Evolutionary conservation across 2,329 filamentous ascomycete genomes (phyloP), one percentile per base, ranked within the genome.

Genomic region (Hypoxylon sp.): DNA sequence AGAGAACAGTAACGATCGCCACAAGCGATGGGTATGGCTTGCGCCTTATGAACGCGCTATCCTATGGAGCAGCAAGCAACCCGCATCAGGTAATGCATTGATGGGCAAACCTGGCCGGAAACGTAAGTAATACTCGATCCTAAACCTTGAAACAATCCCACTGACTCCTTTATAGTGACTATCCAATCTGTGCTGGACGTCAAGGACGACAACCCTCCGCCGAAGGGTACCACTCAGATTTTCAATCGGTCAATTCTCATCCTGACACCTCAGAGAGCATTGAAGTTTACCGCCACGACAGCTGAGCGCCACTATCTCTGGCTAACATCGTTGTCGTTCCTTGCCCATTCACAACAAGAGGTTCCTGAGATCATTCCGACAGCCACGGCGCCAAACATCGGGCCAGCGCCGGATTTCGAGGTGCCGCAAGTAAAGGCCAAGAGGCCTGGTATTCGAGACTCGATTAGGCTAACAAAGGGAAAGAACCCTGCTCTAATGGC

Each of bases 61-160:
- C 67, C 93, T 99, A 80, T 99, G 96, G 96, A 98, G 95, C 80
- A 97, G 92, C 85, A 98, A 97, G 84, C 96, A 99, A 81, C 96
- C 96, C 14, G 93, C 91, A 9, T 94, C 91, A 73, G 94, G 94
- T 33, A 92, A 89, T 74, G 95, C 94, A 33, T 82, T 99, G 80
- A 87, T 98, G 85, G 96, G 96, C 72, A 99, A 98, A 84, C 92
- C 92, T 77, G 96, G 96, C 60, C 91, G 96, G 74, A 99, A 98
- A 82, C 83, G 95, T 97, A 86, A 90, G 94, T 89, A 51, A 63
- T 55, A 48, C 64, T 44, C 60, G 14, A 48, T 64, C 42, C 8
- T 42, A 60, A 51, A 31, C 37, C 58, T 70, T 19, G 74, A 78
- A 68, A 71, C 63, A 62, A 68, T 26, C 17, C 6, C 5, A 63